Base-by-base conservation (phyloP, 176 grass and related monocot genomes). In the Cocos nucifera region DNA sequence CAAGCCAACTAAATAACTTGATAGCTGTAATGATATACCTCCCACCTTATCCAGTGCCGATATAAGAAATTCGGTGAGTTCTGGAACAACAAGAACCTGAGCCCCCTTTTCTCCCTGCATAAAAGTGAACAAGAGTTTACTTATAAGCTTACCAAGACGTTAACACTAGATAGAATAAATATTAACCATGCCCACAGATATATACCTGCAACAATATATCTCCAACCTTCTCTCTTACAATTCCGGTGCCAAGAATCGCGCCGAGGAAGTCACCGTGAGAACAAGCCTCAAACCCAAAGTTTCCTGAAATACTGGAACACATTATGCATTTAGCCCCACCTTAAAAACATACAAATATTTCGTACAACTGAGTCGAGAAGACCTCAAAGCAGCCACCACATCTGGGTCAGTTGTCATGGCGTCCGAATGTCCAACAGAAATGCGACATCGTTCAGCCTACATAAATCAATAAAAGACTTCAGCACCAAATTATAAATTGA, bases 211-310 rank as follows among this genome's bases (percentile, higher is more conserved):
- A 67, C 76, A 97, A 66, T 65, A 97, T 91, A 85, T 97, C 93
- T 78, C 93, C 93, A 88, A 91, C 73, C 51, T 81, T 90, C 22
- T 91, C 93, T 76, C 87, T 97, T 64, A 75, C 72, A 57, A 97
- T 91, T 65, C 84, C 93, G 60, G 81, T 78, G 54, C 87, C 78
- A 29, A 97, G 84, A 74, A 97, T 88, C 78, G 81, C 84, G 75
- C 93, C 93, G 1, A 91, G 87, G 69, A 97, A 97, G 64, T 91
- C 87, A 59, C 93, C 93, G 68, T 97, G 93, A 64, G 93, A 80
- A 78, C 84, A 97, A 22, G 83, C 65, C 75, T 85, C 84, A 67
- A 97, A 81, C 66, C 77, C 71, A 30, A 97, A 97, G 75, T 92
- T 97, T 50, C 87, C 93, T 57, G 93, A 80, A 62, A 97, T 92